Conservation (phyloP, 495 filamentous ascomycete species). For the Penicillium samsonianum region DNA sequence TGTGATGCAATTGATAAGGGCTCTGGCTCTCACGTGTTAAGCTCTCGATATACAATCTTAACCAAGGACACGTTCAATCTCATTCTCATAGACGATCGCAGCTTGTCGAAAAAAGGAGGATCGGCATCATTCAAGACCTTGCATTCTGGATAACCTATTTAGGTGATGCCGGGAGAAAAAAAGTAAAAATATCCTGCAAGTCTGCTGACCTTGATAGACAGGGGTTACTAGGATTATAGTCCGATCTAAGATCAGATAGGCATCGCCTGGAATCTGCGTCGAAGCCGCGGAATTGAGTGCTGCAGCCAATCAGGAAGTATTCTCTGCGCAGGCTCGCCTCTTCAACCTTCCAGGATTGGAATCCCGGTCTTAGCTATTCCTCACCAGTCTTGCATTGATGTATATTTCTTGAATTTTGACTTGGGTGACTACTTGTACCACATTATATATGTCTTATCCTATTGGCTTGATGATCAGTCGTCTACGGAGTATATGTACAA, state of each 20-base stretch:
- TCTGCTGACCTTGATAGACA: conserved; percentile 28
- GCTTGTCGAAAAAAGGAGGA: conserved; percentile 10
- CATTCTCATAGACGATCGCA: conserved; percentile 13
- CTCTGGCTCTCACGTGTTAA: conserved; percentile 27
- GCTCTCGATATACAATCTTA: conserved; percentile 10
- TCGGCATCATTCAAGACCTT: background rate
- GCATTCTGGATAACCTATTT: conserved; percentile 22
- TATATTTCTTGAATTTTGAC: background rate
- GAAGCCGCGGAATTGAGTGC: conserved; percentile 18
- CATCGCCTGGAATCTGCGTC: conserved; percentile 22
- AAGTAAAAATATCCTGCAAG: conserved; percentile 23
- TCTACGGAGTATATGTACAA: background rate
- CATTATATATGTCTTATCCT: background rate
- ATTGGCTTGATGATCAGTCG: background rate
- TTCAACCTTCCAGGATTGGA: background rate
- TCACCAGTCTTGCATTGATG: background rate
- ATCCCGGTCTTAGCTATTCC: background rate
- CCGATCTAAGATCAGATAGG: conserved; percentile 23
- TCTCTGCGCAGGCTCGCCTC: background rate
- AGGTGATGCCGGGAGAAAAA: conserved; percentile 20
- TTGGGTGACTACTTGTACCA: background rate
- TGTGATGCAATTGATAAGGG: conserved; percentile 31
- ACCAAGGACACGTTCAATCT: conserved; percentile 5
- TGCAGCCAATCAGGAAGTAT: conserved; percentile 18
- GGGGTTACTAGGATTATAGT: conserved; percentile 8